Base-by-base conservation (phyloP, 768 basidiomycete genomes). In the Lactarius psammicola region DNA sequence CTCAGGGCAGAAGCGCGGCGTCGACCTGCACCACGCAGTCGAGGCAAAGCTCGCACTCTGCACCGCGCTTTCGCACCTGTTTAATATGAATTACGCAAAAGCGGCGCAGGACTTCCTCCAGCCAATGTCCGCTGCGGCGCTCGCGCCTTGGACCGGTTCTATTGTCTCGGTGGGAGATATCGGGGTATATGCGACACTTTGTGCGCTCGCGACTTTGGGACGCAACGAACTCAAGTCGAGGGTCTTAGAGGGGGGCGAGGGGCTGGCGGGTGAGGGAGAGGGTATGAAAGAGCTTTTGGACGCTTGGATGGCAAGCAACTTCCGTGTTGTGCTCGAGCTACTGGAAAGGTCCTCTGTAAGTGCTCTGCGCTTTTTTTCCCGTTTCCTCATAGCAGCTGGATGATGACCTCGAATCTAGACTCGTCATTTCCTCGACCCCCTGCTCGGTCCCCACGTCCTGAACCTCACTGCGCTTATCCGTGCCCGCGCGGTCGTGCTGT, bases 111-210 rank as follows among this genome's bases (percentile, higher is more conserved):
- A 82, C 20, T 90, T 96, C 74, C 74, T 92, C 40, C 86, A 85
- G 63, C 79, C 92, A 1, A 89, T 89, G 0, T 76, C 86, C 26
- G 76, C 81, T 9, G 85, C 85, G 66, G 82, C 87, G 59, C 77
- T 95, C 53, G 89, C 85, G 0, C 87, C 90, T 65, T 97, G 94
- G 92, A 74, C 85, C 54, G 87, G 87, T 57, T 88, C 92, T 88
- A 82, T 95, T 53, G 80, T 97, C 42, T 83, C 92, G 0, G 84
- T 91, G 0, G 83, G 84, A 5, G 96, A 98, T 75, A 85, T 98
- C 56, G 94, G 92, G 2, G 85, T 96, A 44, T 95, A 94, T 73
- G 89, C 88, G 11, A 88, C 89, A 0, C 77, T 98, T 0, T 94
- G 92, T 70, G 89, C 90, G 3, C 84, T 98, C 5, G 89, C 94